Base-by-base conservation (phyloP, 495 filamentous ascomycete genomes). In the Paragyromitra xinjiangensis region DNA sequence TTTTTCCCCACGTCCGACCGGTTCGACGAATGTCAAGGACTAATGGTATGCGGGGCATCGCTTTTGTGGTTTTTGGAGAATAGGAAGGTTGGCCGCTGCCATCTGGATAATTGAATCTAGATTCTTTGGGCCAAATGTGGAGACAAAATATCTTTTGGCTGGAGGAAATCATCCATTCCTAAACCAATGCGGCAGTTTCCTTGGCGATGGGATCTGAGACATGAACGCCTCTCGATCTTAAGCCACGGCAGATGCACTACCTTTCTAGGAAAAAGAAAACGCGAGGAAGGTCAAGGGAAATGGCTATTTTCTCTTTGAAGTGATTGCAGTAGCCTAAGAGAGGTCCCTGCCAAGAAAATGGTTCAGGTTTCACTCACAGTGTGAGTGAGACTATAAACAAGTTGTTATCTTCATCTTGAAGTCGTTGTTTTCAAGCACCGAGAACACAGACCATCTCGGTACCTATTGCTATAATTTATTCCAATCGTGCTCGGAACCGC, bases 141-240 rank as follows among this genome's bases (percentile, higher is more conserved):
- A 65, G 56, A 56, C 45, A 48, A 7, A 71, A 44, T 56, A 12
- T 4, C 42, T 4, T 29, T 45, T 39, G 48, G 64, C 56, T 34
- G n/a, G 56, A 71, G 39, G 63, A 24, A 56, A n/a, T 34, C 11
- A 24, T 62, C 40, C 24, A 64, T 58, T 66, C 22, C 64, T 64
- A 22, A 50, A 14, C 2, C 11, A 34, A 39, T 16, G 40, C 66
- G 66, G 66, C 55, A 71, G 67, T 75, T 45, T 45, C 24, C 56
- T 70, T 71, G 73, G 58, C 58, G 39, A 73, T 73, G 29, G 34
- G 69, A 77, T 77, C 74, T 77, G 51, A 73, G 74, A 77, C 74
- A 77, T 66, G n/a, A 44, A 71, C 37, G 45, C 73, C 29, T 53
- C 68, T 64, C 34, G 73, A 71, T 77, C 59, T 73, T 40, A 73